phyloP scores from a whole-genome alignment of 768 basidiomycete genomes.

The Postia placenta region DNA sequence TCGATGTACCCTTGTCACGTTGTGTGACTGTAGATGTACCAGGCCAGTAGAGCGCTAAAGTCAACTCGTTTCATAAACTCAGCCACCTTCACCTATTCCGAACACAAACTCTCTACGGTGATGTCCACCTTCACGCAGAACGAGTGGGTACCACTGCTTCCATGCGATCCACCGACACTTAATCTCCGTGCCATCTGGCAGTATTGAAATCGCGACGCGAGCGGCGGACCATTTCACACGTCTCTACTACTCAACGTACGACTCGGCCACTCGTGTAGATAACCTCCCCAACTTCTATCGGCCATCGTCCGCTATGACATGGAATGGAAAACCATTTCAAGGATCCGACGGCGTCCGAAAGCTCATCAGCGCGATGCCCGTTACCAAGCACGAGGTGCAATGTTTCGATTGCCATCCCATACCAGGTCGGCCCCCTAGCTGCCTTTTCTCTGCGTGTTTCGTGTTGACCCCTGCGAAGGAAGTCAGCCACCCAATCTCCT shows the following conservation, averaged over 20 bases:
- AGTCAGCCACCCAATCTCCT: constrained; percentile 74
- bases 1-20: no score
- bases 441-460: background rate
- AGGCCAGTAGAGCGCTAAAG: no score
- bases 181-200: constrained; percentile 23
- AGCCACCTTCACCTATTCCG: no score
- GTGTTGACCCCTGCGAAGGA: constrained; percentile 34
- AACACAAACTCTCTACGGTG: no score
- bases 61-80: no score
- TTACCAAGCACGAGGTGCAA: constrained; percentile 78
- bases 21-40: no score
- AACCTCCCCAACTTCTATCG: constrained; percentile 83
- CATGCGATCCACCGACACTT: background rate
- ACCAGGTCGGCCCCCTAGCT: constrained; percentile 44
- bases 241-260: constrained; percentile 78
- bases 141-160: constrained; percentile 21
- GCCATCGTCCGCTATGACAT: constrained; percentile 65
- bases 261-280: constrained; percentile 68
- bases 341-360: constrained; percentile 64
- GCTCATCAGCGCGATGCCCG: constrained; percentile 67
- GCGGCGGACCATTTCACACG: constrained; percentile 81
- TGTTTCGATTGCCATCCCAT: constrained; percentile 90
- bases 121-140: constrained; percentile 30
- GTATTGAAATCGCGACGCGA: constrained; percentile 79
- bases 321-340: constrained; percentile 81